phyloP scores from a whole-genome alignment of 2,329 filamentous ascomycete genomes.

The Colletotrichum phormii region DNA sequence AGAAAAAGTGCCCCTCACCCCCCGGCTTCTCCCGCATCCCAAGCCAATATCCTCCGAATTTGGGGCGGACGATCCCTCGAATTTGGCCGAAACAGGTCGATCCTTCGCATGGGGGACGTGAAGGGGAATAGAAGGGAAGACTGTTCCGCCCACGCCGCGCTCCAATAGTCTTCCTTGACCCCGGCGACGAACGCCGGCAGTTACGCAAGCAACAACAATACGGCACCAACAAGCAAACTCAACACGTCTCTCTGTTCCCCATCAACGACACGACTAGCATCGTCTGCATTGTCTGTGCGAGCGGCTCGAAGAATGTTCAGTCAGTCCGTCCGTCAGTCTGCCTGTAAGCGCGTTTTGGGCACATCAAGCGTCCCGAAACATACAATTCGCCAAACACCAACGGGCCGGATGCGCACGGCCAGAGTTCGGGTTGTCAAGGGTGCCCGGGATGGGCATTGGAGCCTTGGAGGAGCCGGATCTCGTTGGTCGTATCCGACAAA shows the following conservation, averaged over 20 bases:
- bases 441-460: not conserved
- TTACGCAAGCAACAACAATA: not conserved
- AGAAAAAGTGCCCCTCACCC: not conserved
- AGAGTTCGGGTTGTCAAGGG: not conserved
- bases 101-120: not conserved
- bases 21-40: conserved; percentile 14
- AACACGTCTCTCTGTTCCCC: not conserved
- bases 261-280: not conserved
- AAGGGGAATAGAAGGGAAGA: not conserved
- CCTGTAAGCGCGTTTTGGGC: not conserved
- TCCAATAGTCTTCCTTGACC: conserved; percentile 1
- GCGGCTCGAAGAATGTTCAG: not conserved
- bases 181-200: conserved; percentile 17
- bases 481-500: not conserved
- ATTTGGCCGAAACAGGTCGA: conserved; percentile 20
- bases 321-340: not conserved
- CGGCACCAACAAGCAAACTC: not conserved
- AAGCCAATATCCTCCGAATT: conserved; percentile 8
- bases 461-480: not conserved
- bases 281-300: not conserved
- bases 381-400: not conserved
- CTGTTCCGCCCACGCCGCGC: not conserved
- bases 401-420: not conserved
- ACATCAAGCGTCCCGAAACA: not conserved
- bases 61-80: conserved; percentile 9